These are phyloP conservation scores for Phyllostachys edulis DNA, from an alignment of 176 grass and related monocot species.

Conservation along the genomic window DNA sequence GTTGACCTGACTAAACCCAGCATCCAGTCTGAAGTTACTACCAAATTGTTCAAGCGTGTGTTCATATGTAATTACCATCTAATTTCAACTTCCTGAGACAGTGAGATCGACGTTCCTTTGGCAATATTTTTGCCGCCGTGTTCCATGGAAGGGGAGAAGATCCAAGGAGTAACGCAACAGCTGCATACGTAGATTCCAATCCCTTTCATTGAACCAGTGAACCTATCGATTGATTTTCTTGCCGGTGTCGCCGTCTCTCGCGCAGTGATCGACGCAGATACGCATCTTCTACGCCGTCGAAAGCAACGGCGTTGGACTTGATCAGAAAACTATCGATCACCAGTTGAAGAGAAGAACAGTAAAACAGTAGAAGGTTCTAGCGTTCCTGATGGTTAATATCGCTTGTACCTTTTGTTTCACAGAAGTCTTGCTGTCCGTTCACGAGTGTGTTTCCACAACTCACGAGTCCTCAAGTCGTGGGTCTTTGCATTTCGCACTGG, in stretches of 20 bases:
- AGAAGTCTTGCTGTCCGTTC: not conserved
- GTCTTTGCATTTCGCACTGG: not conserved
- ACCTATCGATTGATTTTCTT: not conserved
- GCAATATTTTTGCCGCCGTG: not conserved
- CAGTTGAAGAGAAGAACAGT: not conserved
- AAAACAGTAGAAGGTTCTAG: not conserved
- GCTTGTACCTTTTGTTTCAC: not conserved
- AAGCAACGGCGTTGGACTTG: not conserved
- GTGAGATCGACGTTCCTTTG: not conserved
- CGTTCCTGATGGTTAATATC: not conserved
- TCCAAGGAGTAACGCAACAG: conserved; percentile 16
- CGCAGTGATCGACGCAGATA: not conserved
- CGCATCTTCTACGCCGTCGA: not conserved
- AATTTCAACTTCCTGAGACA: not conserved
- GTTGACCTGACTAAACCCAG: not conserved
- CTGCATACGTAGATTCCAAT: not conserved
- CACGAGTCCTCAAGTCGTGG: conserved; percentile 1
- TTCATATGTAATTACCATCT: not conserved
- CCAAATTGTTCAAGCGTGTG: not conserved
- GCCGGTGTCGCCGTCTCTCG: conserved; percentile 12
- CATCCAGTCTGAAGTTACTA: not conserved
- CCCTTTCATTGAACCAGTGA: not conserved
- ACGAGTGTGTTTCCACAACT: not conserved
- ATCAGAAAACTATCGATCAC: not conserved
- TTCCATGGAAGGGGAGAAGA: conserved; percentile 13